Evolutionary conservation across 192 early-diverging fungal species (phyloP), one percentile per base, ranked within the genome.

Genomic region (Coemansia sp.): DNA sequence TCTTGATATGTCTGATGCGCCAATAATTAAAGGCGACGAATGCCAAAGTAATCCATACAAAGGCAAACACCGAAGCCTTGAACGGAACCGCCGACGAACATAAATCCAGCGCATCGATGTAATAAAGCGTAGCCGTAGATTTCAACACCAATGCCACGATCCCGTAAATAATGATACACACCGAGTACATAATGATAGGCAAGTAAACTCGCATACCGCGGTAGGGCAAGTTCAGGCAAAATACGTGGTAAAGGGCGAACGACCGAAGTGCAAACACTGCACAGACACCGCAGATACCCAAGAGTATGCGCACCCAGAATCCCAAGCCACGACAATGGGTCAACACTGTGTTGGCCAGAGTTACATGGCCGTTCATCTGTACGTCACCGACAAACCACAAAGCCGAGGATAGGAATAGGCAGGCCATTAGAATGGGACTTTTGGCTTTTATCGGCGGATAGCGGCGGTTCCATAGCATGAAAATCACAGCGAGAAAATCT

Each of bases 391-490:
- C 62, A 49, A 78, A 85, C 76, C 76, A 85, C 10, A 85, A 62
- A n/a, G 76, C 73, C 60, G 75, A 66, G 0, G 70, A 41, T 0
- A 76, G 43, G 36, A 81, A 24, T 36, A 68, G 69, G 5, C 53
- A 52, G 22, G 68, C 67, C 84, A 85, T 85, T n/a, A 85, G 67
- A 3, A 76, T 61, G 6, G 74, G 80, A 49, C 79, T 79, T 50
- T 85, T 85, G 55, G 84, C 78, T 50, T 85, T 85, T 24, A 85
- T 69, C 36, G 84, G 84, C 50, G 84, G 71, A 66, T 81, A 85
- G 55, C 67, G 74, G 43, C 79, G 74, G 61, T 85, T 81, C 64
- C 62, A 73, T 1, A 85, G 46, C n/a, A 81, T 64, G 41, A 76
- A 85, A 3, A 27, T 39, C 7, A 76, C 55, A 0, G 76, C 70